phyloP scores from a whole-genome alignment of 495 filamentous ascomycete genomes.

The Penicillium canariense region DNA sequence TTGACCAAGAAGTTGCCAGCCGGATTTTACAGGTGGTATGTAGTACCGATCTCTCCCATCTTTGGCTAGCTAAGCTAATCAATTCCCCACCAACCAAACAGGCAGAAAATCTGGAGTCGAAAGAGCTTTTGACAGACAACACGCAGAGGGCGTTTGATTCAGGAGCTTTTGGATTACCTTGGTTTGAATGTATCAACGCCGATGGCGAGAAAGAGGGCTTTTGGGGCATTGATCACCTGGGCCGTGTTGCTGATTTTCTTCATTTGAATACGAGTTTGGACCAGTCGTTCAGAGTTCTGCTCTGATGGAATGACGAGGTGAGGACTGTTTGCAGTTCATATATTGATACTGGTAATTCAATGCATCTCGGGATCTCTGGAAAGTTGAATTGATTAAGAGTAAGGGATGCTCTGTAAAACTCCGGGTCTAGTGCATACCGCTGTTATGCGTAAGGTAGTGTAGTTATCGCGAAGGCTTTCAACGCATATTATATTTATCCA shows the following conservation, averaged over 20 bases:
- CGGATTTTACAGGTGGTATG: neutral
- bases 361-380: too few species aligned
- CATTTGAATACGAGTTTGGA: conserved; percentile 39
- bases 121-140: conserved; percentile 2
- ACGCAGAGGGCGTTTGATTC: conserved; percentile 11
- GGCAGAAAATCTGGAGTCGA: neutral
- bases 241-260: conserved; percentile 54
- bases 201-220: conserved; percentile 54
- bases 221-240: conserved; percentile 66
- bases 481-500: too few species aligned
- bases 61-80: too few species aligned
- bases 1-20: neutral
- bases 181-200: conserved; percentile 57
- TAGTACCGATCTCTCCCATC: too few species aligned
- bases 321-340: too few species aligned
- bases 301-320: conserved; percentile 2
- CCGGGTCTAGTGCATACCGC: too few species aligned
- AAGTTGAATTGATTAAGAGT: too few species aligned
- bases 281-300: conserved; percentile 7
- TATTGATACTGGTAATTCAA: too few species aligned
- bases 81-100: too few species aligned
- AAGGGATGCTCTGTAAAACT: too few species aligned
- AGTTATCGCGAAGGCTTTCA: too few species aligned
- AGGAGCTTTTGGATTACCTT: conserved; percentile 61
- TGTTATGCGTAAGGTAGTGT: too few species aligned